A percentile compares a stretch with the other conserved stretches of the same genome.
These are phyloP conservation scores for Arabidopsis thaliana DNA, from an alignment of 345 rosid species.

Conservation along the genomic window DNA sequence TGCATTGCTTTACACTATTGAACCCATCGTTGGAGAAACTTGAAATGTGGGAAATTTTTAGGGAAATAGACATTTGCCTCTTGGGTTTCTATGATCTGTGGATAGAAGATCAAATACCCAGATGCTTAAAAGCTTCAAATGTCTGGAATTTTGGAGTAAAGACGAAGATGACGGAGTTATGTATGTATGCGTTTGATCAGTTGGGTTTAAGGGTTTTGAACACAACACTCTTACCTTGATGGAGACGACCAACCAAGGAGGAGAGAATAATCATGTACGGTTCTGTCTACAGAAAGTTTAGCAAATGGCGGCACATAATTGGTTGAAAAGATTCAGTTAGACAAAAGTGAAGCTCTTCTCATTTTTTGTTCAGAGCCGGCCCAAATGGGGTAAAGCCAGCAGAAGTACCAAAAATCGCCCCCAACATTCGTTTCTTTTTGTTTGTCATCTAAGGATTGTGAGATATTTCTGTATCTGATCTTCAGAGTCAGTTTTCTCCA, in stretches of 20 bases:
- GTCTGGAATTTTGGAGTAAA: not conserved
- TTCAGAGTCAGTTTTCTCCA: too few relatives aligned
- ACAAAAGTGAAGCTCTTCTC: not conserved
- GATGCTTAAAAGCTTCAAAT: not conserved
- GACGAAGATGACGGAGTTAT: slow-evolving; percentile 22
- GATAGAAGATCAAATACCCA: slow-evolving; percentile 2
- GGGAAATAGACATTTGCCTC: slow-evolving; percentile 36
- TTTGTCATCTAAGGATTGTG: too few relatives aligned
- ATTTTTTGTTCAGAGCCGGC: too few relatives aligned
- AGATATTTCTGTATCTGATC: too few relatives aligned
- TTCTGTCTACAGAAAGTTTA: not conserved
- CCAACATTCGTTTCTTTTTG: too few relatives aligned
- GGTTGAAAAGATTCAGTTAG: not conserved
- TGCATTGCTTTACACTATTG: slow-evolving; percentile 27
- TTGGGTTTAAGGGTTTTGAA: slow-evolving; percentile 40
- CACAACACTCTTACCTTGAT: not conserved
- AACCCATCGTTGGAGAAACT: slow-evolving; percentile 26
- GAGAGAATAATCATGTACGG: slow-evolving; percentile 16
- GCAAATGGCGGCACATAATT: not conserved
- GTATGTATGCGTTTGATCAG: slow-evolving; percentile 10
- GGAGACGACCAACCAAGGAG: slow-evolving; percentile 14
- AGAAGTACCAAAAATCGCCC: too few relatives aligned
- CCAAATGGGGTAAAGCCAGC: too few relatives aligned
- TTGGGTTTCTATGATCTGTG: slow-evolving; percentile 1
- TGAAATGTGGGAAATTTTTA: slow-evolving; percentile 35